Evolutionary conservation across 2,329 filamentous ascomycete species (phyloP).

Genomic region (Magnaporthales sp.): DNA sequence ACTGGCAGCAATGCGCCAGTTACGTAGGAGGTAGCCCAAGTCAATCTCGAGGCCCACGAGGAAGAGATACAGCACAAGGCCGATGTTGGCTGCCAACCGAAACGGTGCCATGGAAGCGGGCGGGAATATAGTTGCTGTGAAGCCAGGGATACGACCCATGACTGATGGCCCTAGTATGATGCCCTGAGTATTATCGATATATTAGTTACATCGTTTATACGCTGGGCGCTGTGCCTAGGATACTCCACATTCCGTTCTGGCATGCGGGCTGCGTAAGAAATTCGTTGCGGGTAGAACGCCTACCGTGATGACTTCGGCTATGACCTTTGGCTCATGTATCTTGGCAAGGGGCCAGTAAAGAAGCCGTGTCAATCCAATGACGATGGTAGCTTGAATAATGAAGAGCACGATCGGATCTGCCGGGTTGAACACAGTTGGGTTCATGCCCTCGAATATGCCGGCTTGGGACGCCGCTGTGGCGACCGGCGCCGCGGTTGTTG

Average conservation of each 20-base stretch:
- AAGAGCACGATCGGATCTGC: not conserved
- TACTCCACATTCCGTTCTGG: not conserved
- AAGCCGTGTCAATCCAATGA: not conserved
- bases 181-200: not conserved
- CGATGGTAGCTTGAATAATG: not conserved
- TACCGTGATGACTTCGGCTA: not conserved
- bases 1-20: slow-evolving; percentile 74
- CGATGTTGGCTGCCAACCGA: not conserved
- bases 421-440: not conserved
- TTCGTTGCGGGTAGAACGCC: not conserved
- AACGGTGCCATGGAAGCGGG: not conserved
- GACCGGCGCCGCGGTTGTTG: not conserved
- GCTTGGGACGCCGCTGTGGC: not conserved
- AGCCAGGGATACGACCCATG: not conserved
- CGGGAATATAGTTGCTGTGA: not conserved
- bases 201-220: not conserved
- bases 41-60: slow-evolving; percentile 31
- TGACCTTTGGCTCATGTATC: not conserved
- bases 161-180: not conserved
- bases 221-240: not conserved
- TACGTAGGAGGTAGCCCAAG: slow-evolving; percentile 64
- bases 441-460: not conserved
- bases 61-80: not conserved
- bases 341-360: not conserved
- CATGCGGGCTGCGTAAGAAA: not conserved